These are phyloP conservation scores for Rachicladosporium sp. DNA, from an alignment of 2,329 filamentous ascomycete species.

Conservation along the genomic window DNA sequence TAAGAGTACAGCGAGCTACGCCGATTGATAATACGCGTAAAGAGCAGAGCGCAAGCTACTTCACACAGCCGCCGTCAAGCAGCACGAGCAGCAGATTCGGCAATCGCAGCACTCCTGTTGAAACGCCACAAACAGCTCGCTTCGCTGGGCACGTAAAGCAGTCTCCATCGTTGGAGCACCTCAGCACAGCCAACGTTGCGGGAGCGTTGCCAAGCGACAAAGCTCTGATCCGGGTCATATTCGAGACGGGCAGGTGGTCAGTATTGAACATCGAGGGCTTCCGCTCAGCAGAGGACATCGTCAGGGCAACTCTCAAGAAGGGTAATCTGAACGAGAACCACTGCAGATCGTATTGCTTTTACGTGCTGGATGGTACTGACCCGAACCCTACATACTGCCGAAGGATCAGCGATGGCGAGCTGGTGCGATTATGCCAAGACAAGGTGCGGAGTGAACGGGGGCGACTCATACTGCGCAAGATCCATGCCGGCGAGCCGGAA, in stretches of 20 bases:
- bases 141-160: conserved; percentile 62
- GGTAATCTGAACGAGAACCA: conserved; percentile 81
- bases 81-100: conserved; percentile 30
- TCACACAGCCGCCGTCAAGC: conserved; percentile 37
- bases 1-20: conserved; percentile 41
- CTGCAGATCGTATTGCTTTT: conserved; percentile 93
- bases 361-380: conserved; percentile 75
- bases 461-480: conserved; percentile 78
- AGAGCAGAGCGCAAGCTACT: conserved; percentile 38
- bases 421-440: conserved; percentile 85
- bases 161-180: conserved; percentile 72
- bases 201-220: conserved; percentile 74
- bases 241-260: conserved; percentile 79
- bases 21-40: conserved; percentile 42
- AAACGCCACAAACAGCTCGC: conserved; percentile 49
- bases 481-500: conserved; percentile 84
- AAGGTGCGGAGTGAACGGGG: conserved; percentile 75
- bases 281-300: conserved; percentile 83
- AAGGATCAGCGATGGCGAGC: conserved; percentile 70
- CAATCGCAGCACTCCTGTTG: conserved; percentile 43
- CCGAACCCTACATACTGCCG: conserved; percentile 71
- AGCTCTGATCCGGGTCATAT: conserved; percentile 85
- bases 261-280: conserved; percentile 89
- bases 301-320: conserved; percentile 78
- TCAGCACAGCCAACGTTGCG: conserved; percentile 50